Percentiles rank a stretch among this genome's conserved stretches.
phyloP scores from a whole-genome alignment of 805 yeast species.

The Hyphopichia homilentoma region DNA sequence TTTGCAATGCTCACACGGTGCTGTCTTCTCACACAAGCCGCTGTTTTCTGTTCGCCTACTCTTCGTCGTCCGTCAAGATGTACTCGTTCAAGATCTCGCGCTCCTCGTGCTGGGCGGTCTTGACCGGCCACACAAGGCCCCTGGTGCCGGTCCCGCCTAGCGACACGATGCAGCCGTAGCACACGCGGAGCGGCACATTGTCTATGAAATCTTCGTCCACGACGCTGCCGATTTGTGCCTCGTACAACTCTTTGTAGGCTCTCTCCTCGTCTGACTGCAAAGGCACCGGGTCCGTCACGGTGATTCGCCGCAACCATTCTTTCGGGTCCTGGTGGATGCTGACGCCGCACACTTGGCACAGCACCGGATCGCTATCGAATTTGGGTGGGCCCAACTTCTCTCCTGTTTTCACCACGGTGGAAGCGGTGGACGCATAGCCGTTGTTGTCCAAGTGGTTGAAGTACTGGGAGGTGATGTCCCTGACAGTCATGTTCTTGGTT shows the following conservation, averaged over 20 bases:
- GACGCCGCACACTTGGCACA: conserved; percentile 57
- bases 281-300: conserved; percentile 55
- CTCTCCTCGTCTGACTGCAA: conserved; percentile 39
- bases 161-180: conserved; percentile 76
- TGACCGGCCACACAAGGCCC: conserved; percentile 36
- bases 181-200: conserved; percentile 34
- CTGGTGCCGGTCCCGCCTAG: conserved; percentile 38
- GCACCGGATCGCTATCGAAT: conserved; percentile 9
- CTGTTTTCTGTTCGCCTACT: conserved; percentile 3
- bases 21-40: background rate
- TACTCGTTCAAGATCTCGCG: conserved; percentile 46
- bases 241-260: conserved; percentile 20
- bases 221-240: conserved; percentile 5
- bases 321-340: conserved; percentile 55
- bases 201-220: conserved; percentile 4
- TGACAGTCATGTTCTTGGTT: conserved; percentile 73
- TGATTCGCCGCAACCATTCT: conserved; percentile 65
- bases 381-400: conserved; percentile 61
- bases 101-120: conserved; percentile 18
- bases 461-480: conserved; percentile 72
- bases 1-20: too few relatives aligned
- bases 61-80: conserved; percentile 38
- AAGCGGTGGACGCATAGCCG: conserved; percentile 83
- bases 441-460: conserved; percentile 63
- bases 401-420: conserved; percentile 90